Evolutionary conservation across 441 rosid species (phyloP), one percentile per base, ranked within the genome.

Genomic region (Bocquillonia castaneifolia): DNA sequence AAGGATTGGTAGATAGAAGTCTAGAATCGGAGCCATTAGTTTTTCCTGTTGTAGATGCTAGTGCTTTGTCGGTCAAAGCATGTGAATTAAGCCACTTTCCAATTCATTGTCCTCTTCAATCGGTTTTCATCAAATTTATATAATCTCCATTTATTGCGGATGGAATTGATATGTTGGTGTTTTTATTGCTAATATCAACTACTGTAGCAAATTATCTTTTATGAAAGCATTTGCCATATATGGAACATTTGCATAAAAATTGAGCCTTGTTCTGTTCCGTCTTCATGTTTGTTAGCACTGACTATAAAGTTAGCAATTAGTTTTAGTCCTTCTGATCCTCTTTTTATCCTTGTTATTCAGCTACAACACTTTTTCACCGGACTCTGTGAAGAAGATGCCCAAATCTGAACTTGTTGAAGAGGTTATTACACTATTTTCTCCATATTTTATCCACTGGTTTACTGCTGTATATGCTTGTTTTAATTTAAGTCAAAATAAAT

Each of bases 281-380:
- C n/a, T n/a, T n/a, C n/a, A n/a, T n/a, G n/a, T n/a, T n/a, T n/a
- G n/a, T n/a, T n/a, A n/a, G n/a, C n/a, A n/a, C n/a, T 15, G 44
- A 40, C 22, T n/a, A 39, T 32, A 23, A 44, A 34, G 25, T 32
- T 20, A 39, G 5, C 34, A 1, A 14, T 31, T 10, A 36, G 17
- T 15, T 55, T n/a, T 37, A 15, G 10, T 54, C 15, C 58, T 20
- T 25, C 62, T 64, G 54, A 59, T 59, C 54, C 23, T 64, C 36
- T 50, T 67, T 66, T 59, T 15, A 40, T 70, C 45, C 6, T 73
- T 34, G 15, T 50, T 37, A 68, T 76, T 68, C 88, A 89, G 97
- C 66, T 89, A 93, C 77, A 88, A 84, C 76, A 93, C 99, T 54
- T 93, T 91, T 71, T 82, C 95, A 36, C 95, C 99, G 3, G 96